Evolutionary conservation across 108 stramenopile genomes (phyloP), one percentile per base, ranked within the genome.

Genomic region (Phaeodactylum tricornutum): DNA sequence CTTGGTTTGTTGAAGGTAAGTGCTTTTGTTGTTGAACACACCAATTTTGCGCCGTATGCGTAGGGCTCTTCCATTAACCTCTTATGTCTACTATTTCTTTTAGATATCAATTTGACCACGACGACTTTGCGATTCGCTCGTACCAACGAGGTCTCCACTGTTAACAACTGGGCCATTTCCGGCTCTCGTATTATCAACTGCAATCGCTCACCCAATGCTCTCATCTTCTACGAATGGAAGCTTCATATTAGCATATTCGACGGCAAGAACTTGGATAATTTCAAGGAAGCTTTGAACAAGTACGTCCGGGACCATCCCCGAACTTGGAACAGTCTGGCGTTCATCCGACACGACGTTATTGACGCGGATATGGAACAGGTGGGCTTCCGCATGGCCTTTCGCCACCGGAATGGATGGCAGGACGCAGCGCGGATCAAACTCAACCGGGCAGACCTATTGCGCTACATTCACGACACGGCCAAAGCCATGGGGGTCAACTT

Each of bases 1-100:
- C 72, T 19, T 88, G 87, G 87, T 59, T 84, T 59, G 87, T 88
- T 17, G 87, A 84, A 57, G 82, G 80, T 64, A 30, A 24, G 44
- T 25, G 44, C 24, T n/a, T 24, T 5, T 8, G 19, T 24, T 34
- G 8, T 12, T 12, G 12, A 12, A 34, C 9, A 34, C 8, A n/a
- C n/a, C n/a, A n/a, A n/a, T n/a, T n/a, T n/a, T n/a, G n/a, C n/a
- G n/a, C n/a, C n/a, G n/a, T n/a, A n/a, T n/a, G n/a, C n/a, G n/a
- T n/a, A n/a, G n/a, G n/a, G n/a, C n/a, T n/a, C n/a, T n/a, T n/a
- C n/a, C n/a, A n/a, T n/a, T n/a, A n/a, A n/a, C 9, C 9, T 34
- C 12, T 34, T 8, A 8, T 34, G 33, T 11, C 8, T 11, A 34
- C 33, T 11, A 34, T 11, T 16, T 56, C 31, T 23, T 15, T n/a